A percentile compares a stretch with the other conserved stretches of the same genome.
Conservation (phyloP, 495 filamentous ascomycete species). For the Hypoxylon fragiforme region DNA sequence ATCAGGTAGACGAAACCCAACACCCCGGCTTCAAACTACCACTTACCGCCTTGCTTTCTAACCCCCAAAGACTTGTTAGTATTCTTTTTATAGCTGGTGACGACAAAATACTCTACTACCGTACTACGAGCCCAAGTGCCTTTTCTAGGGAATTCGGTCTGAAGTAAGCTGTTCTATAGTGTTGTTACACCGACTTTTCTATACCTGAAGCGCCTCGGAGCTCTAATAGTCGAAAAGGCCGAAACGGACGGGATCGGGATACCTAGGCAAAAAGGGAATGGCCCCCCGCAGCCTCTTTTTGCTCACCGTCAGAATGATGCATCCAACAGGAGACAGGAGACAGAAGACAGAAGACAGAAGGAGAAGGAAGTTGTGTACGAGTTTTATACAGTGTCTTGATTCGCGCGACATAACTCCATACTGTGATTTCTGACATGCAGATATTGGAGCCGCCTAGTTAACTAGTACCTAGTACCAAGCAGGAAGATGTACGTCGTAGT, state of each 20-base stretch:
- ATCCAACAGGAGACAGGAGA: slow-evolving; percentile 9
- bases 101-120: slow-evolving; percentile 11
- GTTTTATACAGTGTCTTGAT: slow-evolving; percentile 28
- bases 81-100: slow-evolving; percentile 22
- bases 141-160: slow-evolving; percentile 21
- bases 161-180: slow-evolving; percentile 17
- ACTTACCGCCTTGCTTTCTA: slow-evolving; percentile 23
- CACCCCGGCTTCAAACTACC: slow-evolving; percentile 13
- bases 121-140: not conserved
- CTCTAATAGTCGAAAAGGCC: slow-evolving; percentile 2
- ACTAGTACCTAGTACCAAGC: too few species aligned
- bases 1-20: slow-evolving; percentile 9
- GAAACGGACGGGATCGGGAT: slow-evolving; percentile 24
- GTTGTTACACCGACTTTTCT: slow-evolving; percentile 31
- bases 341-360: too few species aligned
- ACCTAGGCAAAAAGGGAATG: slow-evolving; percentile 20
- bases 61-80: slow-evolving; percentile 18
- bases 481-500: too few species aligned
- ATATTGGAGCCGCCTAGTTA: slow-evolving; percentile 32
- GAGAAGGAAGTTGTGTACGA: too few species aligned
- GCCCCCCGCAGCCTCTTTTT: slow-evolving; percentile 7
- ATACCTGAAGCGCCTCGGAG: slow-evolving; percentile 14
- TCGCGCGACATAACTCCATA: slow-evolving; percentile 11
- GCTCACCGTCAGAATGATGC: slow-evolving; percentile 37
- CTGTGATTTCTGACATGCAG: slow-evolving; percentile 37